A percentile compares a stretch with the other conserved stretches of the same genome.
Evolutionary conservation across 257 asterid genomes (phyloP).

Genomic region (Penstemon barbatus): DNA sequence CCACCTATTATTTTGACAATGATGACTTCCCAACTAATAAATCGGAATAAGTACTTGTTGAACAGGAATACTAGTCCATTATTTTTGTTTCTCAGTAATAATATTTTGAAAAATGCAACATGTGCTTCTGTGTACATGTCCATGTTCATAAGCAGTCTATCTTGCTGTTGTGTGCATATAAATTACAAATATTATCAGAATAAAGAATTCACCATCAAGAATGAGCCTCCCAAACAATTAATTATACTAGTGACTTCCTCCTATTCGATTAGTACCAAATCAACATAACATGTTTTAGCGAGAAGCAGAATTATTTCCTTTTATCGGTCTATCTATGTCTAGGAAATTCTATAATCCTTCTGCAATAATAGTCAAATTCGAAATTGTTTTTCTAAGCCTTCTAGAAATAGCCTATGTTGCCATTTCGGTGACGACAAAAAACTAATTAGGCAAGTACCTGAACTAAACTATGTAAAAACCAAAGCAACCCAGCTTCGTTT

Average conservation of each 20-base stretch:
- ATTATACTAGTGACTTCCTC: background rate
- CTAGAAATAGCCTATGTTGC: background rate
- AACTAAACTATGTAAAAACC: background rate
- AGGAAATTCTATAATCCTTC: too few relatives aligned
- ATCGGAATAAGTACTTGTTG: too few relatives aligned
- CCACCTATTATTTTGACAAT: constrained; percentile 2
- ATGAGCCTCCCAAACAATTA: constrained; percentile 3
- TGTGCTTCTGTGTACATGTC: background rate
- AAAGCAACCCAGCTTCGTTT: background rate
- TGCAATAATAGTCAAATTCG: background rate
- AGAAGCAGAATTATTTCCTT: background rate
- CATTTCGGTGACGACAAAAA: background rate
- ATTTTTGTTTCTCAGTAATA: background rate
- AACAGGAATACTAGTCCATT: background rate
- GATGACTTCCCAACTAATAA: background rate
- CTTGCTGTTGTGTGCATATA: background rate
- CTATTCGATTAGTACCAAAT: background rate
- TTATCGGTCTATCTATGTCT: too few relatives aligned
- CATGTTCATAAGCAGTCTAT: background rate
- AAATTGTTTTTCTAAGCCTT: background rate
- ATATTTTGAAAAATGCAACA: background rate
- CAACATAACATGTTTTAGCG: background rate
- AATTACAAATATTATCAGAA: background rate
- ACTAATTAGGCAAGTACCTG: background rate
- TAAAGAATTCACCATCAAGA: background rate